Evolutionary conservation across 331 rosid species (phyloP), one percentile per base, ranked within the genome.

Genomic region (Telfairia occidentalis): DNA sequence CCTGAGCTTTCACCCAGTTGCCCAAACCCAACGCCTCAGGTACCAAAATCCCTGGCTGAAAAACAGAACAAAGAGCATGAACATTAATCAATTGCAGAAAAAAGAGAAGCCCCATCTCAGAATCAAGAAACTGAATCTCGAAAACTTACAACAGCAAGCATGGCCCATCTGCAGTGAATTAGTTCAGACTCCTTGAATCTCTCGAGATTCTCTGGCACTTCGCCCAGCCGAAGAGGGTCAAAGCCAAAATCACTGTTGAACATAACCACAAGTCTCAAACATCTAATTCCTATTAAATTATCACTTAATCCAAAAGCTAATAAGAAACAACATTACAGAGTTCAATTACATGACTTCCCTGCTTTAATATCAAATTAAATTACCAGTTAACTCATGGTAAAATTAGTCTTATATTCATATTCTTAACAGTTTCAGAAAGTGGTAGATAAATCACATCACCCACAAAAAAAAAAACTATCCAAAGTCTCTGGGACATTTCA

Each of bases 101-200:
- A 48, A 46, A 26, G 6, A 40, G 12, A 43, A 11, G 10, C 10
- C 52, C 52, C 52, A 21, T 66, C 73, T 66, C 19, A 5, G 73
- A 66, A 61, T 61, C 69, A 61, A 37, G 32, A 30, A 43, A 43
- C 59, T 24, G 28, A 32, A 7, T 7, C 55, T 50, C 18, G 29
- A 43, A 74, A 1, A 86, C 97, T 90, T 87, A 95, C 99, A 74
- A 95, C 99, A 45, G 99, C 97, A 76, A 95, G 92, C 99, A 95
- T 95, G 53, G 97, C 97, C 99, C 99, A 95, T 95, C 99, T 90
- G 92, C 99, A 95, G 90, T 95, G 99, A 71, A 89, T 87, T 58
- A 95, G 93, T 82, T 95, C 99, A 23, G 99, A 95, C 79, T 95
- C 99, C 80, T 92, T 95, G 80, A 85, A 95, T 77, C 99, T 92